phyloP scores from a whole-genome alignment of 1,284 basidiomycete species.

The Phenoliferia sp. region DNA sequence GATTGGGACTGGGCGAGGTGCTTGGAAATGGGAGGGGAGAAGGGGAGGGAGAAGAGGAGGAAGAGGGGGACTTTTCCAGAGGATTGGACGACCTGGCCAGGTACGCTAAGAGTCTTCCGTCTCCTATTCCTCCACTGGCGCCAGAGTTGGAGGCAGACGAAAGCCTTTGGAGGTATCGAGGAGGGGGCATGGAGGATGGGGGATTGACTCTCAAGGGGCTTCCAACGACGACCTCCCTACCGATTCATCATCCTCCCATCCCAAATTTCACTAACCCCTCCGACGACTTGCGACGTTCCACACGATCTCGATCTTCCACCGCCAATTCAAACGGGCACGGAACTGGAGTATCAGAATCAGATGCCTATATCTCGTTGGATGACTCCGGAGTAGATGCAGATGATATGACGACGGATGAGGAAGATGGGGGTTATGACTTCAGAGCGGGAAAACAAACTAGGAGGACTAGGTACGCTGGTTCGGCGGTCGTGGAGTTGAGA shows the following conservation, averaged over 20 bases:
- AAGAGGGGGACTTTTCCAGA: conserved; percentile 12
- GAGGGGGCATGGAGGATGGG: neutral
- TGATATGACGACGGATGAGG: conserved; percentile 2
- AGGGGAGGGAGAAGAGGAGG: too few relatives aligned
- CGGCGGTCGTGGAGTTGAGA: neutral
- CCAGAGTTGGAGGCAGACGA: neutral
- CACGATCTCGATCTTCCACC: neutral
- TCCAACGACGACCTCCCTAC: too few relatives aligned
- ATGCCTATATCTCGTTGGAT: neutral
- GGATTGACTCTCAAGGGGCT: neutral
- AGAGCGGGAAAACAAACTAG: too few relatives aligned
- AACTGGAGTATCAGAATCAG: neutral
- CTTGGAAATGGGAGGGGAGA: too few relatives aligned
- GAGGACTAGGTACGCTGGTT: neutral
- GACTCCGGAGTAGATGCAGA: neutral
- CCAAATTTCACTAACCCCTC: too few relatives aligned
- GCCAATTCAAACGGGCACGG: neutral
- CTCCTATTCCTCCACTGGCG: conserved; percentile 4
- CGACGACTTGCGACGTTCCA: neutral
- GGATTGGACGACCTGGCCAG: conserved; percentile 12
- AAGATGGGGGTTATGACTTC: neutral
- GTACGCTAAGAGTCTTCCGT: conserved; percentile 16
- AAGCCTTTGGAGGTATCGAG: neutral
- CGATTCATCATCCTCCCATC: too few relatives aligned
- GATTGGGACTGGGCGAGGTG: too few relatives aligned